Evolutionary conservation across 2,329 filamentous ascomycete species (phyloP), one percentile per base, ranked within the genome.

Genomic region (Beauveria brongniartii): DNA sequence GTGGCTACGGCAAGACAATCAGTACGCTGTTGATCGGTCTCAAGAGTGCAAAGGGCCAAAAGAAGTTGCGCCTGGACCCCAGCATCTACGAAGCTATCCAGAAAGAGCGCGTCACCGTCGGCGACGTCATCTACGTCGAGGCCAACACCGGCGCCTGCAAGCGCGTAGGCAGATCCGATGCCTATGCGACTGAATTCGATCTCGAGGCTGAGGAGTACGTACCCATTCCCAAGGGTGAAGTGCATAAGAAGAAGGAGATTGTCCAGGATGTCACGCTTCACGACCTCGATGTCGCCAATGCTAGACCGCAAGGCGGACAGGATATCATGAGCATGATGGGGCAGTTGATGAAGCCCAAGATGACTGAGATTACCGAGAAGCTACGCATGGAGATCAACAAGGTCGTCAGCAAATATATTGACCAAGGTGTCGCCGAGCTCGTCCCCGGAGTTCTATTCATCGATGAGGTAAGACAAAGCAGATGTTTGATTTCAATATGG

Each of bases 281-380:
- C 75, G 94, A 99, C 72, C 81, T 99, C 61, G 94, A 99, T 71
- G 89, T 97, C 64, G 94, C 94, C 65, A 99, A 99, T 70, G 90
- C 94, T 16, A 82, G 93, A 69, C 94, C 94, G 5, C 92, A 97
- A 78, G 94, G 94, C 58, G 94, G 94, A 50, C 94, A 99, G 80
- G 94, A 99, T 74, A 96, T 99, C 67, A 97, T 99, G 92, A 97
- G 92, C 79, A 97, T 99, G 94, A 97, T 99, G 93, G 94, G 94
- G 69, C 94, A 99, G 77, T 79, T 99, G 71, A 97, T 97, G 92
- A 97, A 97, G 83, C 94, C 94, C 64, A 95, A 95, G 80, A 97
- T 97, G 87, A 99, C 94, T 6, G 94, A 99, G 75, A 97, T 99
- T 71, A 99, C 94, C 34, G 94, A 99, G 77, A 99, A 99, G 80